Conservation (phyloP, 169 alveolate species). For the Plasmodium malariae region DNA sequence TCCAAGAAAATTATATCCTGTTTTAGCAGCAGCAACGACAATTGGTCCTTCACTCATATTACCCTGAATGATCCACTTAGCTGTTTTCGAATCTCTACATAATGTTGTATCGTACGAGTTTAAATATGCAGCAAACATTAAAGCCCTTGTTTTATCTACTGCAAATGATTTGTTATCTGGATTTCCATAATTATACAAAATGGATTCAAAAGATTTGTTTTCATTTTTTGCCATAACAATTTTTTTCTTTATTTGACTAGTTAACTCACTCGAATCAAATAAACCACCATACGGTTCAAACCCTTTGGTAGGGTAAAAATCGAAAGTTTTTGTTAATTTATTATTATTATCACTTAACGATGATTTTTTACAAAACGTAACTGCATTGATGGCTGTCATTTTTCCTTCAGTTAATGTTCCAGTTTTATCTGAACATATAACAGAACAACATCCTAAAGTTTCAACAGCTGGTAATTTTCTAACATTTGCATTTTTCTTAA, state of each 20-base stretch:
- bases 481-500: slow-evolving; percentile 96
- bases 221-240: slow-evolving; percentile 54
- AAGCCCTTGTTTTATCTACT: slow-evolving; percentile 82
- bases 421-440: slow-evolving; percentile 99
- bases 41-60: slow-evolving; percentile 94
- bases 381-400: slow-evolving; percentile 90
- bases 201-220: slow-evolving; percentile 33
- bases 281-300: slow-evolving; percentile 92
- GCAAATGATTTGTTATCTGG: slow-evolving; percentile 27
- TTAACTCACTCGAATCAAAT: slow-evolving; percentile 83
- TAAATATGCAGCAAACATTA: slow-evolving; percentile 88
- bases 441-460: slow-evolving; percentile 99
- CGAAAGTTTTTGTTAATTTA: slow-evolving; percentile 77
- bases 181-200: slow-evolving; percentile 47
- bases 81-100: slow-evolving; percentile 79
- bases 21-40: slow-evolving; percentile 93
- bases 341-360: slow-evolving; percentile 80
- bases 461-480: slow-evolving; percentile 97
- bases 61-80: slow-evolving; percentile 86
- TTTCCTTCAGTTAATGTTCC: slow-evolving; percentile 99
- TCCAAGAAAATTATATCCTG: slow-evolving; percentile 80
- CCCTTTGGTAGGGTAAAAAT: slow-evolving; percentile 92
- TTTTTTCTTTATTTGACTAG: slow-evolving; percentile 69
- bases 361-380: slow-evolving; percentile 37
- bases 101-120: slow-evolving; percentile 90